phyloP scores from a whole-genome alignment of 345 rosid genomes.

The Arabis alpina region DNA sequence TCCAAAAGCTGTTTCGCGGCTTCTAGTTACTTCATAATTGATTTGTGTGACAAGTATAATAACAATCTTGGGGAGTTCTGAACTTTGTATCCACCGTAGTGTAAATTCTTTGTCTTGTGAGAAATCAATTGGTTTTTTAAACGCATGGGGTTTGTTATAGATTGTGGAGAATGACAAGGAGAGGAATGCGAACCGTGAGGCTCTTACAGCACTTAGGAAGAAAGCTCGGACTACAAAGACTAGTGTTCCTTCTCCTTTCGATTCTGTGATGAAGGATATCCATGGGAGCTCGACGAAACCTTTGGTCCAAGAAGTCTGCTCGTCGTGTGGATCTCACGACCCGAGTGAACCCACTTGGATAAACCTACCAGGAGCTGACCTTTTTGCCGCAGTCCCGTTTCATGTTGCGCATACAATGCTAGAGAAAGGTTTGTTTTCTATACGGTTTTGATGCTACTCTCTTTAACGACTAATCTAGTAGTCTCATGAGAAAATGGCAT shows the following conservation, averaged over 20 bases:
- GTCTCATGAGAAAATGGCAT: background rate
- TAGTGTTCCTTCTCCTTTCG: constrained; percentile 67
- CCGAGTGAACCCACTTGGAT: constrained; percentile 74
- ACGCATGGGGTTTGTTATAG: constrained; percentile 44
- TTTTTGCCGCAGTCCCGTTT: constrained; percentile 74
- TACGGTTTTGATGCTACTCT: background rate
- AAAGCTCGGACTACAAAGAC: constrained; percentile 77
- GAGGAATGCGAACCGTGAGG: constrained; percentile 82
- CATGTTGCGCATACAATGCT: constrained; percentile 80
- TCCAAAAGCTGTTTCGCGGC: background rate
- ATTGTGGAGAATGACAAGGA: constrained; percentile 72
- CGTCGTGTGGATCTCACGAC: constrained; percentile 78
- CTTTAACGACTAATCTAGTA: background rate
- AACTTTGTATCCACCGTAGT: no score
- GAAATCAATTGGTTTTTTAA: no score
- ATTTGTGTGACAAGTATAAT: background rate
- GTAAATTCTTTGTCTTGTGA: no score
- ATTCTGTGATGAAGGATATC: constrained; percentile 72
- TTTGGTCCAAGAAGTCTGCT: constrained; percentile 67
- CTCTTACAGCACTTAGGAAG: constrained; percentile 81
- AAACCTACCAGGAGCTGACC: constrained; percentile 79
- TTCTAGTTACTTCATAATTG: background rate
- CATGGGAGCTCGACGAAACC: constrained; percentile 53
- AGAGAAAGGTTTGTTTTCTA: constrained; percentile 60
- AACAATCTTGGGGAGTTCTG: no score